These are phyloP conservation scores for Rhipidocladum racemiflorum DNA, from an alignment of 176 grass and related monocot genomes.

Conservation along the genomic window DNA sequence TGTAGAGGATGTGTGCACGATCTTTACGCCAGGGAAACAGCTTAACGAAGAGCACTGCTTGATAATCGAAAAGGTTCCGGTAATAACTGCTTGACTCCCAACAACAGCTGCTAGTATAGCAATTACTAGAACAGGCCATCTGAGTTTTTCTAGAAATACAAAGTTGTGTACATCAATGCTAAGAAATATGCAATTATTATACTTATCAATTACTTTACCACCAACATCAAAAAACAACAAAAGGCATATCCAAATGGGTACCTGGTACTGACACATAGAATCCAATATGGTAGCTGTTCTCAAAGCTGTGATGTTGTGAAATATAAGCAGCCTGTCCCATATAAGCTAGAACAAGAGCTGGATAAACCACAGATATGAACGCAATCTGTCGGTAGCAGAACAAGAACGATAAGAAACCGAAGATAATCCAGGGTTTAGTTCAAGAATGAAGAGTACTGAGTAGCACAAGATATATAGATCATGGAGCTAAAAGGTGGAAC, in stretches of 20 bases:
- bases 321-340: conserved; percentile 98
- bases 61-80: conserved; percentile 96
- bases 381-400: conserved; percentile 61
- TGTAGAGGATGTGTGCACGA: conserved; percentile 85
- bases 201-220: background rate
- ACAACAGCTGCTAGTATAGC: conserved; percentile 91
- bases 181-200: background rate
- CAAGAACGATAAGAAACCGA: conserved; percentile 22
- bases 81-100: conserved; percentile 95
- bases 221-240: background rate
- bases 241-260: conserved; percentile 30
- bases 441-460: background rate
- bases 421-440: background rate
- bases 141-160: conserved; percentile 74
- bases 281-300: conserved; percentile 81
- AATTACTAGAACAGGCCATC: conserved; percentile 92
- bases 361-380: conserved; percentile 86
- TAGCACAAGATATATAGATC: background rate
- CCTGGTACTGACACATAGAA: conserved; percentile 99
- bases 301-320: conserved; percentile 85
- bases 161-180: conserved; percentile 17
- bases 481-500: background rate
- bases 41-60: conserved; percentile 88
- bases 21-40: conserved; percentile 95
- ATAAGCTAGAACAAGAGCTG: conserved; percentile 86